These are phyloP conservation scores for Serendipita vermifera DNA, from an alignment of 768 basidiomycete genomes.

Conservation along the genomic window DNA sequence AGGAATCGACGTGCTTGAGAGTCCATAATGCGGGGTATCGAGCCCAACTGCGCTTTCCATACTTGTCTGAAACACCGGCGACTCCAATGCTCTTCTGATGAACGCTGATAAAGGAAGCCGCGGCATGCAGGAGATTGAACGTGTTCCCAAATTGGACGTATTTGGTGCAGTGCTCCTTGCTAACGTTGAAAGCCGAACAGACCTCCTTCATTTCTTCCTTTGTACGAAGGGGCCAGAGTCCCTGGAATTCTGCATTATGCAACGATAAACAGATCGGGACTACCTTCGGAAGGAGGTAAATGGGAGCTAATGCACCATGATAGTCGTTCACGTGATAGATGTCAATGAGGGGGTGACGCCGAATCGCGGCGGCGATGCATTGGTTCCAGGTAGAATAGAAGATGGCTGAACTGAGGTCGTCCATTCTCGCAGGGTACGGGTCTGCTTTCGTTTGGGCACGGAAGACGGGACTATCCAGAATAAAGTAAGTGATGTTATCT, in stretches of 20 bases:
- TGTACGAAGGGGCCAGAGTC: conserved; percentile 89
- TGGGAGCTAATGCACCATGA: conserved; percentile 80
- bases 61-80: conserved; percentile 95
- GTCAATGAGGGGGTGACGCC: conserved; percentile 74
- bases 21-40: conserved; percentile 95
- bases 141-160: conserved; percentile 98
- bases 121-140: conserved; percentile 89
- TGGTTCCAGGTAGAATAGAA: conserved; percentile 99
- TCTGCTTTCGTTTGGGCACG: conserved; percentile 92
- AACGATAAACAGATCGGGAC: conserved; percentile 82
- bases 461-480: conserved; percentile 92
- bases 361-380: conserved; percentile 84
- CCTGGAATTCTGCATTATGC: conserved; percentile 96
- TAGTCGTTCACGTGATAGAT: conserved; percentile 95
- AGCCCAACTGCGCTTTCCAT: conserved; percentile 94
- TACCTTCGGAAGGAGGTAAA: conserved; percentile 86
- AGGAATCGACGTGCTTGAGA: conserved; percentile 84
- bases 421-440: conserved; percentile 94
- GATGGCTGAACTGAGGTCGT: conserved; percentile 89
- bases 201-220: conserved; percentile 99
- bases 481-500: conserved; percentile 91
- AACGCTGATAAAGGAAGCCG: conserved; percentile 78
- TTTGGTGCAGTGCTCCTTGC: conserved; percentile 91
- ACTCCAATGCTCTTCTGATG: conserved; percentile 92
- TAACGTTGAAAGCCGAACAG: conserved; percentile 94